Evolutionary conservation across 164 flowering plant genomes (phyloP).

Genomic region (Hamamelis virginiana): DNA sequence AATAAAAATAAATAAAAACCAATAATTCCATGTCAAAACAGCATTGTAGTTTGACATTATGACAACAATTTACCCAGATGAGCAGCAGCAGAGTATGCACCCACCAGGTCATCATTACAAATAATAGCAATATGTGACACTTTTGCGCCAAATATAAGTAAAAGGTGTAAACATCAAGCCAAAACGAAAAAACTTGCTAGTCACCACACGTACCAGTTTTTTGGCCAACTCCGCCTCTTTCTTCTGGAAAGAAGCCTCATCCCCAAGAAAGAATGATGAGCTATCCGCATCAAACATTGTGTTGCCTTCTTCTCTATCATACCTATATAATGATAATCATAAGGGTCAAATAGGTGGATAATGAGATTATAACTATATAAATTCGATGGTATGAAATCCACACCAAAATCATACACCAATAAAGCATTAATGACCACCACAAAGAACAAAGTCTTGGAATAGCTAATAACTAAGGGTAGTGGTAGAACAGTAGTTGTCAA

Average conservation of each 20-base stretch:
- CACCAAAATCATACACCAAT: neutral
- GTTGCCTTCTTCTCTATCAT: conserved; percentile 89
- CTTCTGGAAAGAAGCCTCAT: conserved; percentile 79
- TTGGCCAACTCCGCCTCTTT: conserved; percentile 89
- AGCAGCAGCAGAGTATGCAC: neutral
- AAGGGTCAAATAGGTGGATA: neutral
- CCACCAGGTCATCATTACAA: too few relatives aligned
- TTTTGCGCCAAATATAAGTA: neutral
- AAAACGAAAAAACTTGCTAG: neutral
- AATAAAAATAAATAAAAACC: too few relatives aligned
- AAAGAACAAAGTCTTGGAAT: neutral
- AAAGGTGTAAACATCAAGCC: too few relatives aligned
- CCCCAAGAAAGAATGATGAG: conserved; percentile 72
- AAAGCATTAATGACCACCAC: neutral
- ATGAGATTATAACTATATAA: neutral
- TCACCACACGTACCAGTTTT: conserved; percentile 56
- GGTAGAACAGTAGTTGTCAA: neutral
- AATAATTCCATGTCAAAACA: too few relatives aligned
- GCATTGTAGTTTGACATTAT: neutral
- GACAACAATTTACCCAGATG: neutral
- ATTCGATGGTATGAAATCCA: neutral
- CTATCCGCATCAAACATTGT: conserved; percentile 65
- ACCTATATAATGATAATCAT: conserved; percentile 48
- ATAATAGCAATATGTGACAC: too few relatives aligned
- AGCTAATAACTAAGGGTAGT: neutral